Percentiles rank a stretch among this genome's conserved stretches.
phyloP scores from a whole-genome alignment of 805 yeast genomes.

The Wickerhamiella parazyma region DNA sequence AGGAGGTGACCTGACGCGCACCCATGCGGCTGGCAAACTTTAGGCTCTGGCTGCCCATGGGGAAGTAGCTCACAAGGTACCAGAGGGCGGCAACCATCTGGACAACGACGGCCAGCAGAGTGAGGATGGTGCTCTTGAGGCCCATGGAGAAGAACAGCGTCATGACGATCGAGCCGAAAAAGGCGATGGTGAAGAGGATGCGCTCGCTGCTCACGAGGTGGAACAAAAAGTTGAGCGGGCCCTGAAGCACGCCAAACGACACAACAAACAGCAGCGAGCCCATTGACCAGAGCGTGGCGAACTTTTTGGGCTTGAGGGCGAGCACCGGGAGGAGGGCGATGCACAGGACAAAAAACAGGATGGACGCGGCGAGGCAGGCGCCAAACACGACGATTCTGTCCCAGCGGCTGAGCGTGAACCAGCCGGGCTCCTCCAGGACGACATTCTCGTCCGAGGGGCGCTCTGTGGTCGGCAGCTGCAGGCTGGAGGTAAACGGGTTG shows the following conservation, averaged over 20 bases:
- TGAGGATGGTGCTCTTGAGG: conserved; percentile 56
- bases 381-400: conserved; percentile 71
- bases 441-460: conserved; percentile 19
- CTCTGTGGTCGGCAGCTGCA: conserved; percentile 20
- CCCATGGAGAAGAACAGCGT: conserved; percentile 71
- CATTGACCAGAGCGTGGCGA: conserved; percentile 74
- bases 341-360: conserved; percentile 71
- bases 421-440: conserved; percentile 25
- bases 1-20: conserved; percentile 35
- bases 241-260: conserved; percentile 85
- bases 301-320: conserved; percentile 80
- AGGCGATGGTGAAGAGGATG: conserved; percentile 64
- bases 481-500: conserved; percentile 21
- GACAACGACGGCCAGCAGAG: conserved; percentile 57
- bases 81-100: conserved; percentile 81
- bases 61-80: conserved; percentile 86
- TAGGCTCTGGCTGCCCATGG: conserved; percentile 78
- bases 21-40: conserved; percentile 45
- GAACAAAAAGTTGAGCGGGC: conserved; percentile 64
- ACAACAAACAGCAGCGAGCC: conserved; percentile 78
- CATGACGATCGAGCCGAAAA: conserved; percentile 62
- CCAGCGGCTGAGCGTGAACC: conserved; percentile 43
- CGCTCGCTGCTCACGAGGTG: conserved; percentile 69
- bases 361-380: conserved; percentile 60
- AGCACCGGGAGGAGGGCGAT: conserved; percentile 78